Base-by-base conservation (phyloP, 257 asterid genomes). In the Cordia subcordata region DNA sequence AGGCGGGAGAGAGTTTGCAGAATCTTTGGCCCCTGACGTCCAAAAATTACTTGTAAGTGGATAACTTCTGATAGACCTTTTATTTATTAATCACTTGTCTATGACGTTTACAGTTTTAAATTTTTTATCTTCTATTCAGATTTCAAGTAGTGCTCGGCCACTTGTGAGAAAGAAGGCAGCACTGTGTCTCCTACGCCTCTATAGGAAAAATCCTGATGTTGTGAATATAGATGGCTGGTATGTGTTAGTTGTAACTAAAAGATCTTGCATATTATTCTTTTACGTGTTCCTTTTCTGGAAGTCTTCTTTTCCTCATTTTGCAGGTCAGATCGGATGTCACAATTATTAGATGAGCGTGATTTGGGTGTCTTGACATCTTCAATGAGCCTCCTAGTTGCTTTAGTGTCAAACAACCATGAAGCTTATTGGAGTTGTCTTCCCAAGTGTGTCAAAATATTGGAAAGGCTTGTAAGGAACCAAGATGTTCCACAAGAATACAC, bases 91-190 rank as follows among this genome's bases (percentile, higher is more conserved):
- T 66, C 27, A 61, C 67, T 60, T 61, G 39, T 42, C 53, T 20
- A 44, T 63, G 64, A 63, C 67, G 61, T 71, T 77, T 58, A 74
- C 45, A 32, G 20, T 68, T 69, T 60, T 42, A 42, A 61, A 19
- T 72, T 75, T 59, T 59, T 32, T 39, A 22, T 16, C 20, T 58
- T 53, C 53, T 60, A 56, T 77, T 66, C 81, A 94, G 99, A 64
- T 94, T 68, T 90, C 99, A 54, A 94, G 97, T 77, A 90, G 97
- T 79, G 84, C 88, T 77, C 78, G 99, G 62, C 99, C 99, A 10
- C 96, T 94, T 64, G 99, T 94, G 76, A 82, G 99, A 80, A 94
- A 94, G 87, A 94, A 94, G 72, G 99, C 99, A 58, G 99, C 97
- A 32, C 63, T 94, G 15, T 94, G 99, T 77, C 95, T 94, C 75